Evolutionary conservation across 2,329 filamentous ascomycete genomes (phyloP), one percentile per base, ranked within the genome.

Genomic region (Colletotrichum higginsianum): DNA sequence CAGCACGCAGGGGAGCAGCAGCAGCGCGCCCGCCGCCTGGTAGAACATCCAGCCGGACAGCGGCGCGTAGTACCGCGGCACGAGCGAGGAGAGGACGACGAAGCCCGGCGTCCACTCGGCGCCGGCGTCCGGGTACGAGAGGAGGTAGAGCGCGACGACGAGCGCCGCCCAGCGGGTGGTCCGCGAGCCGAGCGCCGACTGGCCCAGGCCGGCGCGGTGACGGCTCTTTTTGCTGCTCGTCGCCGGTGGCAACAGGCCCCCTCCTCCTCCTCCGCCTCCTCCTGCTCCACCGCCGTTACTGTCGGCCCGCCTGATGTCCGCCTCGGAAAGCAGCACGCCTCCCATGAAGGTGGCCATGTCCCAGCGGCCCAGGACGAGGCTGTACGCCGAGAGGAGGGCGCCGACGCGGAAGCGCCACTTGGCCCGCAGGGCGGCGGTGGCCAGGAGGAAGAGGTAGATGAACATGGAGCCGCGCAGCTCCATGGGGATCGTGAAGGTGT

Each of bases 401-500:
- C 76, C 82, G 13, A 81, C 70, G 26, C 74, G 74, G 0, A 80
- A 73, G 2, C 82, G 76, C 80, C 80, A 83, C 30, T 74, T 79
- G 0, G 79, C 76, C 58, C 79, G 80, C n/a, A 84, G 70, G 0
- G 78, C 79, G 2, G 82, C 80, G 0, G 82, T 84, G 0, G 78
- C 82, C 0, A 84, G 76, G 3, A 84, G 77, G 74, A 83, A 82
- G 15, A 83, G 71, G 76, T 84, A 84, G 44, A 84, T 66, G 40
- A 83, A 72, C 78, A 84, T 83, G 1, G 81, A 83, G 1, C 82
- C 82, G 3, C 82, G 80, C 4, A 84, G 76, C 58, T 84, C 82
- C 78, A 83, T 83, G 2, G 82, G 82, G 23, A 84, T 83, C 4
- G 82, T 84, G 56, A 81, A 84, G 0, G 81, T 82, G 62, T 84